phyloP scores from a whole-genome alignment of 345 rosid species.

The Xanthoceras sorbifolium region DNA sequence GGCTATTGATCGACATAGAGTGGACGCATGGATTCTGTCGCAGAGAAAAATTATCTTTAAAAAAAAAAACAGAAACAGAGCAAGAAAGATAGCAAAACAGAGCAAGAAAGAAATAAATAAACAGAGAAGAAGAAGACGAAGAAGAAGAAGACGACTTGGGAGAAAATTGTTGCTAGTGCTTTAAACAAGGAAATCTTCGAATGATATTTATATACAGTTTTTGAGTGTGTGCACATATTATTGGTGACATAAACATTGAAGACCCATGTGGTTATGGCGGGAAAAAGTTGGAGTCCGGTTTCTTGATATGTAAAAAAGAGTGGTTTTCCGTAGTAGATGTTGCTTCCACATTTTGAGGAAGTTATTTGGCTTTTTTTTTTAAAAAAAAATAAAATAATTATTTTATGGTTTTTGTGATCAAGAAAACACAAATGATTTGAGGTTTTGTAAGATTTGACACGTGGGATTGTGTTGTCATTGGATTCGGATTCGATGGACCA shows the following conservation, averaged over 20 bases:
- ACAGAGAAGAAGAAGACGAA: not conserved
- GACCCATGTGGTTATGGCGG: not conserved
- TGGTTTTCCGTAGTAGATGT: not conserved
- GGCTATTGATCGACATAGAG: slow-evolving; percentile 36
- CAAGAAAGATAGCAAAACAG: too few species aligned
- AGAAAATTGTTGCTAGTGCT: not conserved
- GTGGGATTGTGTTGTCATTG: not conserved
- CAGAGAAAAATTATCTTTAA: not conserved
- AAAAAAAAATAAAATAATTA: too few species aligned
- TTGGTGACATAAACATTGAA: not conserved
- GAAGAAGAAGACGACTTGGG: not conserved
- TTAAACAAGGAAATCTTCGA: not conserved
- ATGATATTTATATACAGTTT: not conserved
- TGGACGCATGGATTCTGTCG: slow-evolving; percentile 46
- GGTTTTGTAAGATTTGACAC: not conserved
- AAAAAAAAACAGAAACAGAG: slow-evolving; percentile 14
- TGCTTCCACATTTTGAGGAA: not conserved
- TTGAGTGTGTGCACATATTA: not conserved
- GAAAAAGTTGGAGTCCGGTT: not conserved
- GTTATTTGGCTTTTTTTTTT: not conserved
- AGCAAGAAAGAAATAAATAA: not conserved
- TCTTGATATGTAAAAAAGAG: not conserved
- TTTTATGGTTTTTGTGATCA: not conserved
- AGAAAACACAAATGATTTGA: not conserved
- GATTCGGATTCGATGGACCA: too few species aligned